Evolutionary conservation across 2,329 filamentous ascomycete genomes (phyloP), one percentile per base, ranked within the genome.

Genomic region (Graphilbum sp.): DNA sequence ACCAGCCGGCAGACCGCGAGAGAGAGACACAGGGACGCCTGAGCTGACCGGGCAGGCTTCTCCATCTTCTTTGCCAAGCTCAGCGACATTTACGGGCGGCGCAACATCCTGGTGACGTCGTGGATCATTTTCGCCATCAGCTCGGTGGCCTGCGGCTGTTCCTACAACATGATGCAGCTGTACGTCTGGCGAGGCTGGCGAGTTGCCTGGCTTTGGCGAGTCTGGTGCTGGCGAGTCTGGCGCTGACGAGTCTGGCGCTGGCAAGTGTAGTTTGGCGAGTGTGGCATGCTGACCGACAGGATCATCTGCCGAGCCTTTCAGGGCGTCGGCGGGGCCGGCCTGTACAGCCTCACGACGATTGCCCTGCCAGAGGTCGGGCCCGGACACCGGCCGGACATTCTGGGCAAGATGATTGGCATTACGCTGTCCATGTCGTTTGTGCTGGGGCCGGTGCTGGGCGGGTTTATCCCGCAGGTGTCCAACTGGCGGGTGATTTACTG

Each of bases 401-500:
- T 74, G 32, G 67, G 70, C 2, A 66, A 65, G 20, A 55, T 72
- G 47, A 59, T 74, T 13, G 70, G 69, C 7, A 58, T 65, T 25
- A 73, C 69, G 2, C 60, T 75, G 5, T 67, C 69, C 2, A 54
- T 70, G 12, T 67, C 71, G 0, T 73, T 73, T 45, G 62, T 76
- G 4, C 56, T 76, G 1, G 72, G 72, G 0, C 70, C 72, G 1
- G 51, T 76, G 3, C 52, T 76, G 4, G 72, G 72, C 5, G 72
- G 72, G 2, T 55, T 63, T 3, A 66, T 77, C 18, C 64, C 68
- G 1, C 58, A 66, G n/a, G 53, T 60, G 2, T 61, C 62, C 16
- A 61, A 58, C 32, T 77, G 72, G 72, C 59, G 66, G 36, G 72
- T 69, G 59, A 60, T 76, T 30, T 76, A 76, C 50, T 68, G 69